Base-by-base conservation (phyloP, 1,139 yeast species). In the Arxiozyma bovina region DNA sequence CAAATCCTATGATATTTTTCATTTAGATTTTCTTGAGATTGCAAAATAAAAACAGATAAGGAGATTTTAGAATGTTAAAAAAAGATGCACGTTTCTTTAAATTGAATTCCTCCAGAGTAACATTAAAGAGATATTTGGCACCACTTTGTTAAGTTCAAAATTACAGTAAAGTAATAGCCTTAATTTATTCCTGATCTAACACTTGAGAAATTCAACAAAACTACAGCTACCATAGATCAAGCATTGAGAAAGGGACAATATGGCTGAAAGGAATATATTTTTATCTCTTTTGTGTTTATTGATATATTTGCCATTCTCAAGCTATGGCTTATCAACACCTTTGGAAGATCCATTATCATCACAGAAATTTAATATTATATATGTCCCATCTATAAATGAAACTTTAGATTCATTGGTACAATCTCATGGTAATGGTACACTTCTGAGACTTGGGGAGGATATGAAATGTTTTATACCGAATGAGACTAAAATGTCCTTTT, bases 401-500 rank as follows among this genome's bases (percentile, higher is more conserved):
- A 42, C 52, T 8, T 42, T 54, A 42, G 17, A 51, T 1, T 48
- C 60, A 21, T 23, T 23, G 12, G 45, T 30, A 3, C 51, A 53
- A 11, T 58, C 60, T 44, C 48, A 53, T 9, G 30, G 60, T 25
- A 40, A 53, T 6, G 52, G 15, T 67, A 68, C 9, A 50, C 53
- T 1, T 48, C 63, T 4, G 30, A 58, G 15, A 30, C 54, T 64
- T 27, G 65, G 66, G 4, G 53, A 56, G 9, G 59, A 59, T 25
- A 44, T 58, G 22, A 50, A 57, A 42, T 67, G 70, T 53, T 63
- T 57, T 44, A 55, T 64, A 18, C 66, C 68, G 1, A 53, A 58
- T 41, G 41, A 49, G 9, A 45, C 49, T n/a, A 34, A 52, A 21
- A 18, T 47, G 11, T 42, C 54, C 7, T 38, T 45, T n/a, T 40